These are phyloP conservation scores for Aspergillus leporis DNA, from an alignment of 495 filamentous ascomycete genomes.

Conservation along the genomic window DNA sequence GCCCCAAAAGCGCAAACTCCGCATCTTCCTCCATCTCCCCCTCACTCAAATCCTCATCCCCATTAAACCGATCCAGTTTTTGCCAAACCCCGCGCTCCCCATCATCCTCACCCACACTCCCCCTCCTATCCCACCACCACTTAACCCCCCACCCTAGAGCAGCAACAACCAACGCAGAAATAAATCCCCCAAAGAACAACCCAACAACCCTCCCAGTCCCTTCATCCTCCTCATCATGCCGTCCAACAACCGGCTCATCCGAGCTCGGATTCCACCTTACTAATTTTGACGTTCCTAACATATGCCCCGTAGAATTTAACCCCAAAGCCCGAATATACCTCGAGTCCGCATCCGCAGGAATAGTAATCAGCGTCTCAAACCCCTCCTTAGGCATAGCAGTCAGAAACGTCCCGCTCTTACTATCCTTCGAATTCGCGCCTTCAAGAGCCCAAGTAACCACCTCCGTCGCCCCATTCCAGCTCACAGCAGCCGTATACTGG, in stretches of 20 bases:
- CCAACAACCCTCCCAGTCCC: neutral
- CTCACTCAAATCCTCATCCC: constrained; percentile 16
- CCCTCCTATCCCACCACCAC: neutral
- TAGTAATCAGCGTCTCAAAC: constrained; percentile 35
- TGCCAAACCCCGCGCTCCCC: neutral
- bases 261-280: constrained; percentile 16
- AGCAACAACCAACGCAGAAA: neutral
- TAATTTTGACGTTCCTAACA: constrained; percentile 16
- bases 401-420: constrained; percentile 15
- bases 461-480: constrained; percentile 48
- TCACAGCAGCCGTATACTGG: constrained; percentile 27
- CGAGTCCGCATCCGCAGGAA: constrained; percentile 10
- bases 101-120: neutral
- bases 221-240: neutral
- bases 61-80: constrained; percentile 6
- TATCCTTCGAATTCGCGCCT: constrained; percentile 11
- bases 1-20: constrained; percentile 15
- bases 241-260: constrained; percentile 2
- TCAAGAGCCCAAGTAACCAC: constrained; percentile 38
- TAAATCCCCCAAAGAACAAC: constrained; percentile 1
- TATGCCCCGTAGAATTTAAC: constrained; percentile 16
- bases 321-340: constrained; percentile 19
- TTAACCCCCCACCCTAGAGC: neutral
- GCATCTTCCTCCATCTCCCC: constrained; percentile 12
- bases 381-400: constrained; percentile 29